phyloP scores from a whole-genome alignment of 2,329 filamentous ascomycete genomes.

The Grosmannia penicillata region DNA sequence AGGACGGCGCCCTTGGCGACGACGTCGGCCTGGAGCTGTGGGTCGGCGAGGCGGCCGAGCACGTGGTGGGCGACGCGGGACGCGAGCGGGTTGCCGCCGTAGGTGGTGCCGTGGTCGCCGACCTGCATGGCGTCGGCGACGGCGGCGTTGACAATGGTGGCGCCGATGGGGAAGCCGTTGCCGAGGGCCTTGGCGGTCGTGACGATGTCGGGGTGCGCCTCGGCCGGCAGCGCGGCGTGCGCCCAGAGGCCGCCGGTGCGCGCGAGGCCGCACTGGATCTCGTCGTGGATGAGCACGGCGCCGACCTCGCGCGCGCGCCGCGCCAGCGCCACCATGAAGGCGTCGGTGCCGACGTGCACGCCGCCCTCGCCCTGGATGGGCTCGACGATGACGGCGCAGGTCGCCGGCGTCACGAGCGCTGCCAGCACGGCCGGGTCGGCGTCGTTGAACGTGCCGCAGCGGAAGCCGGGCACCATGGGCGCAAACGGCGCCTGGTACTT shows the following conservation, averaged over 20 bases:
- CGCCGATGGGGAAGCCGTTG: constrained; percentile 91
- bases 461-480: constrained; percentile 91
- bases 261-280: constrained; percentile 89
- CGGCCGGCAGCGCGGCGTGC: constrained; percentile 55
- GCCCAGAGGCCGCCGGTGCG: constrained; percentile 85
- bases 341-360: constrained; percentile 66
- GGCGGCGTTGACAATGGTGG: constrained; percentile 45
- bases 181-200: constrained; percentile 93
- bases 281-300: constrained; percentile 83
- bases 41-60: constrained; percentile 58
- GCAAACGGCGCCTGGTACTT: constrained; percentile 95
- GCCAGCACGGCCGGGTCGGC: constrained; percentile 58
- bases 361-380: constrained; percentile 96
- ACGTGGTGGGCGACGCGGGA: constrained; percentile 77
- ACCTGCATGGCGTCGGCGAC: constrained; percentile 52
- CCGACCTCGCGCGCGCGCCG: constrained; percentile 73
- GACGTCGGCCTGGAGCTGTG: constrained; percentile 55
- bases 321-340: constrained; percentile 75
- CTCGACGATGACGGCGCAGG: constrained; percentile 90
- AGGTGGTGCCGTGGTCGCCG: constrained; percentile 84
- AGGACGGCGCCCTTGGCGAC: constrained; percentile 45
- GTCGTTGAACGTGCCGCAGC: constrained; percentile 76
- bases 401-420: constrained; percentile 64
- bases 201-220: constrained; percentile 84
- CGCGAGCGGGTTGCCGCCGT: constrained; percentile 81